Conservation (phyloP, 805 yeast species). For the Metahyphopichia silvanorum region DNA sequence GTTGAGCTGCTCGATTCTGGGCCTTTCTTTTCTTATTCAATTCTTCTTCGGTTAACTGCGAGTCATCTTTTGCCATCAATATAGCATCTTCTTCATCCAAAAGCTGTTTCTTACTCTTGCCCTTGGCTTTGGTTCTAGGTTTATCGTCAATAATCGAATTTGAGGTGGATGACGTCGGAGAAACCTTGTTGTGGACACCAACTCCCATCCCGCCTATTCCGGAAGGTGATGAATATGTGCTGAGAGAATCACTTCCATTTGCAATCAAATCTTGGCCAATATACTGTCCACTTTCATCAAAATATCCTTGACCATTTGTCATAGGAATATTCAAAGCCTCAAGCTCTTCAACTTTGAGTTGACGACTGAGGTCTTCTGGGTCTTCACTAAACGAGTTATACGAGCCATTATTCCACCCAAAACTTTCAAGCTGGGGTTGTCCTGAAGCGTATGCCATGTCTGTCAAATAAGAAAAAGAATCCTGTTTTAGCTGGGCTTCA, state of each 20-base stretch:
- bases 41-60: constrained; percentile 37
- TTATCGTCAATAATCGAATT: background rate
- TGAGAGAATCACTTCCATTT: constrained; percentile 1
- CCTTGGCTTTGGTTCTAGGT: background rate
- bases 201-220: background rate
- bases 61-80: constrained; percentile 34
- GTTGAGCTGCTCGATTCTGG: constrained; percentile 83
- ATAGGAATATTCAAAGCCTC: no score
- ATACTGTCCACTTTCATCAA: no score
- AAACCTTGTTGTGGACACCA: background rate
- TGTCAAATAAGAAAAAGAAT: no score
- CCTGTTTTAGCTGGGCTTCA: no score
- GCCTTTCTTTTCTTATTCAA: constrained; percentile 61
- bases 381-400: no score
- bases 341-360: no score
- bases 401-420: no score
- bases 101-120: constrained; percentile 21
- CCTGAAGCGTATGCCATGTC: no score
- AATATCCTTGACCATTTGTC: no score
- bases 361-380: no score
- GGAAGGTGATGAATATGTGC: background rate
- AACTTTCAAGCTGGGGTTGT: no score
- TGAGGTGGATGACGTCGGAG: background rate
- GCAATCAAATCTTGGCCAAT: no score
- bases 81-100: constrained; percentile 36